Conservation (phyloP, 2,329 filamentous ascomycete species). For the Cladosporium sp. region DNA sequence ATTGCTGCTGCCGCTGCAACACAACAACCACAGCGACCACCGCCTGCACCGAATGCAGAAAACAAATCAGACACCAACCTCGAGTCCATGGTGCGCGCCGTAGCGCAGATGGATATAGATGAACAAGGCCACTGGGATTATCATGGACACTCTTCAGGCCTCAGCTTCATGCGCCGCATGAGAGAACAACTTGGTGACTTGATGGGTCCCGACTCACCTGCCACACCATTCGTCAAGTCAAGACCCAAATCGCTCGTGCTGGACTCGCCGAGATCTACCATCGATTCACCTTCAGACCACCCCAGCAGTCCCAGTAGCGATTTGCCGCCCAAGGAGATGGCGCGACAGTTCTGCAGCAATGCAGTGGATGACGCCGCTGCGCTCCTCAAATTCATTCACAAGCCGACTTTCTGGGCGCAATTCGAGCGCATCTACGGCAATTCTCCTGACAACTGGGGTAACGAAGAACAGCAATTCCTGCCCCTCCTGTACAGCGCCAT, state of each 20-base stretch:
- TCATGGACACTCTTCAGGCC: slow-evolving; percentile 85
- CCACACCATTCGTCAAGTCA: slow-evolving; percentile 53
- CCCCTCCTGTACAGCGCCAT: slow-evolving; percentile 46
- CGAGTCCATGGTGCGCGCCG: slow-evolving; percentile 90
- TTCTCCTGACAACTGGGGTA: slow-evolving; percentile 44
- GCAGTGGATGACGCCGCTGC: slow-evolving; percentile 59
- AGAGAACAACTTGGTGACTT: slow-evolving; percentile 80
- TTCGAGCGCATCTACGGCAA: slow-evolving; percentile 74
- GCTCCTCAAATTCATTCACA: slow-evolving; percentile 69
- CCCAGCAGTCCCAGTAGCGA: slow-evolving; percentile 48
- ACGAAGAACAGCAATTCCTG: slow-evolving; percentile 44
- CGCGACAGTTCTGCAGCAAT: slow-evolving; percentile 53
- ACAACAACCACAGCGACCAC: slow-evolving; percentile 20
- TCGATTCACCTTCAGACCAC: slow-evolving; percentile 51
- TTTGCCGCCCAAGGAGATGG: slow-evolving; percentile 60
- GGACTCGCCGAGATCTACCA: slow-evolving; percentile 58
- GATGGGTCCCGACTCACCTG: slow-evolving; percentile 59
- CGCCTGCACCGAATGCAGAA: slow-evolving; percentile 41
- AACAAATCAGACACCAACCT: slow-evolving; percentile 60
- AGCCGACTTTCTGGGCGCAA: slow-evolving; percentile 72
- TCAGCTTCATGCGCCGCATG: slow-evolving; percentile 82
- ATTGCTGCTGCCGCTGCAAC: slow-evolving; percentile 17
- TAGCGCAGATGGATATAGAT: slow-evolving; percentile 85
- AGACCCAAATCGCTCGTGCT: slow-evolving; percentile 54
- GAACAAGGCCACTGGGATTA: slow-evolving; percentile 93